A percentile compares a stretch with the other conserved stretches of the same genome.
Conservation (phyloP, 768 basidiomycete species). For the Lactifluus pinguis region DNA sequence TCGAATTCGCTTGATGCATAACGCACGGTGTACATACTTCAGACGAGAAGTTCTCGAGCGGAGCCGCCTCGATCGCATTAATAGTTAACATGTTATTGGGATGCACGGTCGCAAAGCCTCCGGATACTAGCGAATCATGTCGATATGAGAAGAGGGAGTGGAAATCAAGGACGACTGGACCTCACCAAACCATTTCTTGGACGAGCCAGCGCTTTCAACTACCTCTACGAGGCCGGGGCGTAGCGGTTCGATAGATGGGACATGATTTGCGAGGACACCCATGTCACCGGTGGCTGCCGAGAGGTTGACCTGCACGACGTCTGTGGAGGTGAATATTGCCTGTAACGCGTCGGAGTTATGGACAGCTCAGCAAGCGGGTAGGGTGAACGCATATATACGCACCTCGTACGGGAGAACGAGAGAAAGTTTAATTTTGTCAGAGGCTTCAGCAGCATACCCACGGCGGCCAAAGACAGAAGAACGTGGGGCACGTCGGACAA, state of each 20-base stretch:
- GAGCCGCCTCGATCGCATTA: slow-evolving; percentile 94
- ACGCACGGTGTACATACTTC: slow-evolving; percentile 53
- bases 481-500: slow-evolving; percentile 49
- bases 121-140: slow-evolving; percentile 53
- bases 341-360: slow-evolving; percentile 27
- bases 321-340: slow-evolving; percentile 85
- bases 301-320: slow-evolving; percentile 94
- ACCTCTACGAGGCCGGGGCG: slow-evolving; percentile 94
- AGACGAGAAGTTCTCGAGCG: slow-evolving; percentile 79
- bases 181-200: slow-evolving; percentile 98
- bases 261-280: slow-evolving; percentile 99
- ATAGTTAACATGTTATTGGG: slow-evolving; percentile 95
- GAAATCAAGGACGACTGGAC: slow-evolving; percentile 11
- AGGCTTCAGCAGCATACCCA: slow-evolving; percentile 90
- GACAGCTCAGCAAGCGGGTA: slow-evolving; percentile 1
- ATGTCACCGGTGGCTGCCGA: slow-evolving; percentile 93
- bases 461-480: slow-evolving; percentile 49
- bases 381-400: slow-evolving; percentile 26
- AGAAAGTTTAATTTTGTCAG: slow-evolving; percentile 86
- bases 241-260: slow-evolving; percentile 92
- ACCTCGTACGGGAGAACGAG: slow-evolving; percentile 95
- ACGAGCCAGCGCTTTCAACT: slow-evolving; percentile 63
- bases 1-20: not conserved
- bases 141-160: not conserved
- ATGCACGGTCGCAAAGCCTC: slow-evolving; percentile 96